Conservation (phyloP, 164 flowering plant species). For the Chimonanthus praecox region DNA sequence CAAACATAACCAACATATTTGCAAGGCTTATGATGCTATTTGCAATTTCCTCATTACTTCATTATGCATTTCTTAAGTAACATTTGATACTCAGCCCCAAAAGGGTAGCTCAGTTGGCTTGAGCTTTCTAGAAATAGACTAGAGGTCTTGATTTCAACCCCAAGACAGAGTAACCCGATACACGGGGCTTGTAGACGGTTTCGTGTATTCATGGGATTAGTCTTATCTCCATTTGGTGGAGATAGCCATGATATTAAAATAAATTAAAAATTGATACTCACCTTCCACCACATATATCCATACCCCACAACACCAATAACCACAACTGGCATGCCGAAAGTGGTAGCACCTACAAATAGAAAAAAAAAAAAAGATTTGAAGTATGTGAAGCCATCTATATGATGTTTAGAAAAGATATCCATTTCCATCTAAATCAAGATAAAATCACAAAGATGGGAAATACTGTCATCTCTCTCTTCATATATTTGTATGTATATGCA, state of each 20-base stretch:
- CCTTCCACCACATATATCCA: slow-evolving; percentile 98
- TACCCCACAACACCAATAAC: slow-evolving; percentile 60
- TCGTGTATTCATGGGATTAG: background rate
- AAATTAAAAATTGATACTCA: slow-evolving; percentile 15
- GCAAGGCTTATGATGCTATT: background rate
- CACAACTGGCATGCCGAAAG: slow-evolving; percentile 40
- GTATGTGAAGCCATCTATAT: background rate
- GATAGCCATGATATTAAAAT: background rate
- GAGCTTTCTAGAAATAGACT: too few relatives aligned
- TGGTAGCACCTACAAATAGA: slow-evolving; percentile 46
- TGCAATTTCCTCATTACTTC: background rate
- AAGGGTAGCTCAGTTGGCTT: too few relatives aligned
- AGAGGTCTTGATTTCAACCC: too few relatives aligned
- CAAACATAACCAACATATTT: background rate
- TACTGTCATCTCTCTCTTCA: too few relatives aligned
- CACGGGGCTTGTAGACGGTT: background rate
- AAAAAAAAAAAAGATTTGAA: slow-evolving; percentile 4
- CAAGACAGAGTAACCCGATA: too few relatives aligned
- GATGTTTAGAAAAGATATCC: too few relatives aligned
- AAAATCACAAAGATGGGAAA: too few relatives aligned
- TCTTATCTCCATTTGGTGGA: background rate
- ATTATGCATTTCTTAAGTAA: background rate
- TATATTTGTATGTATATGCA: too few relatives aligned
- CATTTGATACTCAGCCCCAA: too few relatives aligned
- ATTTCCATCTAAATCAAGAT: too few relatives aligned